These are phyloP conservation scores for Lepidium didymum DNA, from an alignment of 345 rosid species.

Conservation along the genomic window DNA sequence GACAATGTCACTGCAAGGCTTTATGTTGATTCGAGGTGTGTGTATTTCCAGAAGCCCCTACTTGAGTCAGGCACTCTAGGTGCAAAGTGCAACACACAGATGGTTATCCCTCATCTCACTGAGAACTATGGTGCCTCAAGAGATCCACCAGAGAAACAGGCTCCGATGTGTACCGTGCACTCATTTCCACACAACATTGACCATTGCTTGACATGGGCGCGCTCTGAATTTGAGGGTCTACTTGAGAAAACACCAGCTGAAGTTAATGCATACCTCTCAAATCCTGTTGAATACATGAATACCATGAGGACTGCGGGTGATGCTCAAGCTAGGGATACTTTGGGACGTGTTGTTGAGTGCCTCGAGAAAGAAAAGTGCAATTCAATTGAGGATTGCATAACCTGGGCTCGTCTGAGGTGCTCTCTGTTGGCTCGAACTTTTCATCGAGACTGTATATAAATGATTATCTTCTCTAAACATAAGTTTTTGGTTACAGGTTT, in stretches of 20 bases:
- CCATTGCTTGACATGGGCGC: slow-evolving; percentile 94
- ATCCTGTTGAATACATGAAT: slow-evolving; percentile 52
- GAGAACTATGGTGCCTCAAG: slow-evolving; percentile 93
- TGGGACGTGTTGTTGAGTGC: slow-evolving; percentile 71
- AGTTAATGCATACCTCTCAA: slow-evolving; percentile 70
- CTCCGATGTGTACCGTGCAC: slow-evolving; percentile 95
- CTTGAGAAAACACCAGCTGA: slow-evolving; percentile 90
- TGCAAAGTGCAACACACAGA: slow-evolving; percentile 91
- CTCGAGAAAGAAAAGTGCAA: slow-evolving; percentile 74
- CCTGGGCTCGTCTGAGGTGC: slow-evolving; percentile 84
- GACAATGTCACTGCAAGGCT: slow-evolving; percentile 92
- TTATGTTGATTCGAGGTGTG: slow-evolving; percentile 82
- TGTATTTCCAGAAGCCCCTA: slow-evolving; percentile 92
- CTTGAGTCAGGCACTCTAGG: slow-evolving; percentile 94
- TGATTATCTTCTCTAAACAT: neutral
- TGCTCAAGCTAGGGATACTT: slow-evolving; percentile 81
- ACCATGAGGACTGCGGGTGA: slow-evolving; percentile 71
- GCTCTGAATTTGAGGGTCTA: slow-evolving; percentile 89
- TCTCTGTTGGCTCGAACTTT: neutral
- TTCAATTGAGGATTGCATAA: slow-evolving; percentile 72
- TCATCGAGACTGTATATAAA: neutral
- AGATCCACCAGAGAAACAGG: slow-evolving; percentile 96
- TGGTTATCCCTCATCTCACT: slow-evolving; percentile 90
- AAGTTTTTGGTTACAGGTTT: slow-evolving; percentile 47
- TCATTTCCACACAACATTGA: slow-evolving; percentile 96